Base-by-base conservation (phyloP, 2,329 filamentous ascomycete species). In the Fusarium sp. region DNA sequence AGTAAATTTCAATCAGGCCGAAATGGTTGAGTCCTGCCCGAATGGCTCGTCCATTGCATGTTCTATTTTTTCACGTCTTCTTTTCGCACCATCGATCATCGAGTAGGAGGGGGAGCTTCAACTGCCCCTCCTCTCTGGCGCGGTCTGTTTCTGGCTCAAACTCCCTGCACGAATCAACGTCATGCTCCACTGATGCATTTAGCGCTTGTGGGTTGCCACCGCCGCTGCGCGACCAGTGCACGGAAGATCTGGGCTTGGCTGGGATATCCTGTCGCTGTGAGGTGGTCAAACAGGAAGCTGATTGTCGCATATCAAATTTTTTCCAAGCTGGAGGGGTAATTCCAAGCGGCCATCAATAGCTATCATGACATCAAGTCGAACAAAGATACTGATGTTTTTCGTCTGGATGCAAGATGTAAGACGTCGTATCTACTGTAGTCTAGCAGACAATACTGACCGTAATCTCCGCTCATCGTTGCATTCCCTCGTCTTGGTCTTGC, bases 121-220 rank as follows among this genome's bases (percentile, higher is more conserved):
- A 28, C 42, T 75, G 62, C 74, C 72, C 74, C 74, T 75, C 74
- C 58, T 66, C 62, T 61, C 43, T 69, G 58, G 59, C 55, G 70
- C 56, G 66, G 62, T 70, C 63, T 46, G 62, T 71, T 66, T 70
- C 68, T 65, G 53, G 64, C 60, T 71, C 68, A 62, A 38, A 63
- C 54, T 66, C 66, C 70, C 63, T 72, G 65, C 63, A 71, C 59
- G 60, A 73, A 67, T 59, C 68, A 75, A 77, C 75, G 75, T 77
- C 76, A 78, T 77, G 68, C 74, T 72, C 76, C 75, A 75, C 76
- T 68, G 55, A 51, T 50, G 28, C 18, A 42, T 39, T 58, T 73
- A 61, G 63, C 43, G 66, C 39, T 31, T 56, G 36, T 51, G 46
- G 42, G 52, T 76, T 72, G 75, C 75, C 75, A 76, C 74, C 72